A percentile compares a stretch with the other conserved stretches of the same genome.
Evolutionary conservation across 345 rosid genomes (phyloP).

Genomic region (Psidium friedrichsthalianum): DNA sequence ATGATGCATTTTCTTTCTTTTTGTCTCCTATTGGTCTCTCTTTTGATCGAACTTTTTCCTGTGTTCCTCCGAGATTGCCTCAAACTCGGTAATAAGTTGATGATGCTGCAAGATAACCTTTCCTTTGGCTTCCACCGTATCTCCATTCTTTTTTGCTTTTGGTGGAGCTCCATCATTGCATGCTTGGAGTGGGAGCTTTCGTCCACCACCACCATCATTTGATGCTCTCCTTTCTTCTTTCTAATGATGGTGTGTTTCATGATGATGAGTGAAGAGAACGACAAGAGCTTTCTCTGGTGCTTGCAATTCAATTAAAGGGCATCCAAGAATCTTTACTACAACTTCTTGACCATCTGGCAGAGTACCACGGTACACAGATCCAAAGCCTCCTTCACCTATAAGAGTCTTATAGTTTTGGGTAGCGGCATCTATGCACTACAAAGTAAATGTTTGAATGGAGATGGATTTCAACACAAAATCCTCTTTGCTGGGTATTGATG

Average conservation of each 20-base stretch:
- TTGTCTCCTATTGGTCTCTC: too few species aligned
- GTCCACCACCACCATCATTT: too few species aligned
- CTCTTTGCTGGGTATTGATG: conserved; percentile 27
- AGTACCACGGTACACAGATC: conserved; percentile 41
- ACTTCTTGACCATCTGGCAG: conserved; percentile 40
- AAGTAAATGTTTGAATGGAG: conserved; percentile 25
- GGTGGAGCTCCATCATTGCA: too few species aligned
- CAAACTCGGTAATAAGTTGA: conserved; percentile 67
- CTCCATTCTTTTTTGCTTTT: too few species aligned
- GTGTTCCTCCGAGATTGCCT: conserved; percentile 44
- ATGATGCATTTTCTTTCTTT: too few species aligned
- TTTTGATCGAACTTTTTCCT: conserved; percentile 35
- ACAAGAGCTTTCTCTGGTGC: too few species aligned
- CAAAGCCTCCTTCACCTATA: conserved; percentile 51
- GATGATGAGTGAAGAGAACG: too few species aligned
- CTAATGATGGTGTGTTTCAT: too few species aligned
- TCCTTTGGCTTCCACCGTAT: conserved; percentile 73
- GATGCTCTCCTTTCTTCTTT: too few species aligned
- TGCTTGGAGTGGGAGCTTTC: too few species aligned
- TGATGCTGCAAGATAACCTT: conserved; percentile 76
- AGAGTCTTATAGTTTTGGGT: conserved; percentile 32
- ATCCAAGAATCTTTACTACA: conserved; percentile 50
- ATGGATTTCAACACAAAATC: conserved; percentile 27
- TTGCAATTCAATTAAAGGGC: too few species aligned
- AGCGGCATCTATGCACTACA: conserved; percentile 31